Conservation (phyloP, 176 grass and related monocot genomes). For the Puya raimondii region DNA sequence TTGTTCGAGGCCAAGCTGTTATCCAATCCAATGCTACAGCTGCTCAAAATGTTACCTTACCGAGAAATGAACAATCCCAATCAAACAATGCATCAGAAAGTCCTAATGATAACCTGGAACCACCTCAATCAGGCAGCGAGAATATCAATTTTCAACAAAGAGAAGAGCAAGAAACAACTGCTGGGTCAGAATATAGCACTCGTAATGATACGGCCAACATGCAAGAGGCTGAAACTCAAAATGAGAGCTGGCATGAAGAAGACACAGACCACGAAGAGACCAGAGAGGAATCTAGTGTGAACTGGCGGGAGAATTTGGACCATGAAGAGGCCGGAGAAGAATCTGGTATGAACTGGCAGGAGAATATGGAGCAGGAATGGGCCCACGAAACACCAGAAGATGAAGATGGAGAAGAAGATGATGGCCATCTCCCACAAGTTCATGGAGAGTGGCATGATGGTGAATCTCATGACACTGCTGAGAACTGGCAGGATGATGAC, state of each 20-base stretch:
- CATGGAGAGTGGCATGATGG: slow-evolving; percentile 66
- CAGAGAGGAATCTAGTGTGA: slow-evolving; percentile 31
- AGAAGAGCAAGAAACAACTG: background rate
- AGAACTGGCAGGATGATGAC: slow-evolving; percentile 59
- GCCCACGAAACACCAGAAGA: slow-evolving; percentile 26
- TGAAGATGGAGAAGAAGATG: slow-evolving; percentile 30
- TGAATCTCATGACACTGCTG: slow-evolving; percentile 42
- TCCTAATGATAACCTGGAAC: slow-evolving; percentile 32
- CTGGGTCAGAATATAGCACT: slow-evolving; percentile 14
- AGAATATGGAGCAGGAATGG: slow-evolving; percentile 40
- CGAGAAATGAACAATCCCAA: slow-evolving; percentile 43
- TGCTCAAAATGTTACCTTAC: slow-evolving; percentile 28
- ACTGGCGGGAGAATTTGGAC: slow-evolving; percentile 47
- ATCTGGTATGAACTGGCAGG: slow-evolving; percentile 49
- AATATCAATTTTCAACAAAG: slow-evolving; percentile 31
- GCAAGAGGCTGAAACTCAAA: slow-evolving; percentile 32
- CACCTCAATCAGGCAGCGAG: slow-evolving; percentile 12
- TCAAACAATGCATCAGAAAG: background rate
- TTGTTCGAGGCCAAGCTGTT: slow-evolving; percentile 57
- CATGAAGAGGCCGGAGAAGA: slow-evolving; percentile 41
- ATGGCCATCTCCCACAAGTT: slow-evolving; percentile 28
- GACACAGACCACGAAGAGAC: slow-evolving; percentile 29
- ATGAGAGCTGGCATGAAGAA: slow-evolving; percentile 25
- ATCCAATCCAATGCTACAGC: slow-evolving; percentile 42
- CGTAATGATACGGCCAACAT: slow-evolving; percentile 22